Percentiles rank a stretch among this genome's conserved stretches.
phyloP scores from a whole-genome alignment of 768 basidiomycete species.

The Leccinellum albellum region DNA sequence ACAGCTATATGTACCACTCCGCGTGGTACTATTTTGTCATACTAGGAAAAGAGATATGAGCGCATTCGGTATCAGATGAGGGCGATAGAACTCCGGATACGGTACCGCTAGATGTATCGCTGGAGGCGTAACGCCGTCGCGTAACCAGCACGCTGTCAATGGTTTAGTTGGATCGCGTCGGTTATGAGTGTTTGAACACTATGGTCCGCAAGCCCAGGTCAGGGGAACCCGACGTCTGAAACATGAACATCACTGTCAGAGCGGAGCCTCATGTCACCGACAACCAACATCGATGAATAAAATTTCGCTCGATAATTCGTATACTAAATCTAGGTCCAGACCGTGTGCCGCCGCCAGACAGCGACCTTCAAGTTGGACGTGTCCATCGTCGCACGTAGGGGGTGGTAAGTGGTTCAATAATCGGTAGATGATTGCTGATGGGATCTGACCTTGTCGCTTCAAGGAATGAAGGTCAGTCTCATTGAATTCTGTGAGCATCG shows the following conservation, averaged over 20 bases:
- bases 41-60: not conserved
- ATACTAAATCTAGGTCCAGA: not conserved
- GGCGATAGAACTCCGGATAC: not conserved
- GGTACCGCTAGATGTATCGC: not conserved
- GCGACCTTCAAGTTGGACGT: too few species aligned
- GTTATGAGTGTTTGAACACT: not conserved
- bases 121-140: not conserved
- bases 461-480: not conserved
- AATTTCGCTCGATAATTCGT: not conserved
- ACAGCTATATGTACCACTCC: not conserved
- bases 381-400: too few species aligned
- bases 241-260: not conserved
- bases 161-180: not conserved
- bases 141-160: not conserved
- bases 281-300: not conserved
- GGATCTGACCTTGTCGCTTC: not conserved
- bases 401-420: not conserved
- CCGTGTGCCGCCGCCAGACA: too few species aligned
- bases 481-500: not conserved
- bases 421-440: not conserved
- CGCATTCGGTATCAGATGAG: not conserved
- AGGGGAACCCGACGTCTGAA: not conserved
- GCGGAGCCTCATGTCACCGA: not conserved
- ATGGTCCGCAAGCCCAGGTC: not conserved
- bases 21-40: not conserved